Evolutionary conservation across 2,329 filamentous ascomycete species (phyloP), one percentile per base, ranked within the genome.

Genomic region (Massarina eburnea): DNA sequence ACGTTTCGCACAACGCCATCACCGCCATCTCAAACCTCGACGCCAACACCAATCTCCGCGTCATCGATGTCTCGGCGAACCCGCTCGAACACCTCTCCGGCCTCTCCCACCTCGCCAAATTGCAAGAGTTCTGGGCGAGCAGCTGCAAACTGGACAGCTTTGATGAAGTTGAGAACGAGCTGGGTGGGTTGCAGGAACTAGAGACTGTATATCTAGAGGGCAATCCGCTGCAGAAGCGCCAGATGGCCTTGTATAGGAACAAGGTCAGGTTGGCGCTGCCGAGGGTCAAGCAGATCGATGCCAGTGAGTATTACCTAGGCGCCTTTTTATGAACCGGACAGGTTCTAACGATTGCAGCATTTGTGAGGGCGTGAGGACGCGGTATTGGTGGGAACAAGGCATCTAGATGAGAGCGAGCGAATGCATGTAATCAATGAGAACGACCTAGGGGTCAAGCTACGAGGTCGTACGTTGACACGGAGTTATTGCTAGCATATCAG

Each of bases 121-220:
- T 99, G 19, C 88, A 96, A 67, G 94, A 99, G 69, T 71, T 99
- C 21, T 99, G 94, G 94, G 94, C 91, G 14, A 94, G 89, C 58
- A 91, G 91, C 71, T 97, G 96, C 71, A 78, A 87, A 58, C 71
- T 99, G 20, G 74, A 74, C 17, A 89, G 89, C 66, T 95, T 97
- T 61, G 76, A 78, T 34, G 91, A 97, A 62, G 81, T 97, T 3
- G 88, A 96, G 73, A 80, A 79, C 45, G 81, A 88, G 58, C 72
- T 99, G 53, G 79, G 74, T 41, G 87, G 94, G 64, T 96, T 96
- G 75, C 76, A 88, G 64, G 75, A 85, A 29, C 72, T 97, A 57
- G 83, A 85, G 49, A 96, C 94, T 1, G 92, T 99, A 9, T 99
- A 99, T 68, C 95, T 99, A 55, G 94, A 99, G 67, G 91, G 91